phyloP scores from a whole-genome alignment of 2,329 filamentous ascomycete genomes.

The Cladosporium sp. region DNA sequence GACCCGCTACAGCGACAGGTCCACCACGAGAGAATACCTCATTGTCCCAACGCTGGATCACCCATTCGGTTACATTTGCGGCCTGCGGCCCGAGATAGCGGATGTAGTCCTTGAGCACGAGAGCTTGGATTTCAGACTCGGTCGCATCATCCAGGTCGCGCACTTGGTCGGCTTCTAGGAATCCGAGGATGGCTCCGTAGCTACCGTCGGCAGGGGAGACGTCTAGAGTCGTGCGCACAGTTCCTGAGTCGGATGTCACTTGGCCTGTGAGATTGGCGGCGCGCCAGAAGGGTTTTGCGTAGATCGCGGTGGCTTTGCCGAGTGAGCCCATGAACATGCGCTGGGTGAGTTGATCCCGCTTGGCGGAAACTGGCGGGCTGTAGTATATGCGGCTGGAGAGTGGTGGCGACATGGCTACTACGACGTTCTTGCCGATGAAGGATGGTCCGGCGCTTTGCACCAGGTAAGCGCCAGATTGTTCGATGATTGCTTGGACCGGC shows the following conservation, averaged over 20 bases:
- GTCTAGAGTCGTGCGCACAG: slow-evolving; percentile 22
- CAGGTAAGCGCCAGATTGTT: background rate
- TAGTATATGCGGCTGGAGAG: slow-evolving; percentile 12
- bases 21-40: slow-evolving; percentile 25
- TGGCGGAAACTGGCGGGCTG: slow-evolving; percentile 12
- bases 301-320: slow-evolving; percentile 17
- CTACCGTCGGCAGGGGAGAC: slow-evolving; percentile 19
- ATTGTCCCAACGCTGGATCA: slow-evolving; percentile 25
- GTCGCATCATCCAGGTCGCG: slow-evolving; percentile 17
- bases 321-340: slow-evolving; percentile 15
- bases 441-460: background rate
- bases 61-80: slow-evolving; percentile 16
- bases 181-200: slow-evolving; percentile 26
- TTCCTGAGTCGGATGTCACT: slow-evolving; percentile 18
- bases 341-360: slow-evolving; percentile 14
- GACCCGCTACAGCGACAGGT: slow-evolving; percentile 22
- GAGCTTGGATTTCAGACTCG: slow-evolving; percentile 18
- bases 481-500: background rate
- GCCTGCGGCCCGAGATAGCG: slow-evolving; percentile 18
- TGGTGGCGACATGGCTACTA: slow-evolving; percentile 18
- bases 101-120: slow-evolving; percentile 18
- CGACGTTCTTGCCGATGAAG: slow-evolving; percentile 14
- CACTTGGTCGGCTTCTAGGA: slow-evolving; percentile 26
- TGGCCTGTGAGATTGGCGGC: slow-evolving; percentile 20
- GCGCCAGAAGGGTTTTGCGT: slow-evolving; percentile 22